Percentiles rank a stretch among this genome's conserved stretches.
Evolutionary conservation across 257 asterid genomes (phyloP).

Genomic region (Primulina huaijiensis): DNA sequence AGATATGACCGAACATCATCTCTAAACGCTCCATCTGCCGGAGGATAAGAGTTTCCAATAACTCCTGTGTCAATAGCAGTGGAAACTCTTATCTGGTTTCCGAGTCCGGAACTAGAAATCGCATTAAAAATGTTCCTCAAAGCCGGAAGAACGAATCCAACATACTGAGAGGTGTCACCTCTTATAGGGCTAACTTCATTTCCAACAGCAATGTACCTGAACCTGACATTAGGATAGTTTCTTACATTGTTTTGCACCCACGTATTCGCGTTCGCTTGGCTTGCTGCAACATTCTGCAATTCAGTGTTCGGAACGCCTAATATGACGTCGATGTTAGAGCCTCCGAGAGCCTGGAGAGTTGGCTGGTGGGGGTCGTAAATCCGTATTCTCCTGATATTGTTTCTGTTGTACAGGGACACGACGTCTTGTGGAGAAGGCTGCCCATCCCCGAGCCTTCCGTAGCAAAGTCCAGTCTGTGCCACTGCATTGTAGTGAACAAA

Average conservation of each 20-base stretch:
- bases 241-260: conserved; percentile 39
- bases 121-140: conserved; percentile 32
- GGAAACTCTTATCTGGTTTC: conserved; percentile 34
- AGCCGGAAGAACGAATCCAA: conserved; percentile 33
- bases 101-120: conserved; percentile 26
- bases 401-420: conserved; percentile 30
- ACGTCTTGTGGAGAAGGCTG: conserved; percentile 32
- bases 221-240: conserved; percentile 29
- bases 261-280: conserved; percentile 35
- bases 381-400: conserved; percentile 34
- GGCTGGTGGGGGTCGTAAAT: conserved; percentile 37
- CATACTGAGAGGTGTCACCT: conserved; percentile 28
- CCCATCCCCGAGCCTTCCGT: conserved; percentile 30
- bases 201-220: conserved; percentile 40
- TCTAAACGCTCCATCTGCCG: conserved; percentile 26
- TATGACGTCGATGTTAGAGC: conserved; percentile 34
- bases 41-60: conserved; percentile 26
- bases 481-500: conserved; percentile 17
- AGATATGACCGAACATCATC: conserved; percentile 21
- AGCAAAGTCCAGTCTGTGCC: conserved; percentile 40
- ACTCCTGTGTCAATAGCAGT: conserved; percentile 39
- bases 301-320: conserved; percentile 36
- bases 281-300: conserved; percentile 30
- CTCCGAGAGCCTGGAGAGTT: conserved; percentile 32
- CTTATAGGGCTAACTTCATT: conserved; percentile 39